Percentiles rank a stretch among this genome's conserved stretches.
Conservation (phyloP, 306 rosid species). For the Castanopsis chinensis region DNA sequence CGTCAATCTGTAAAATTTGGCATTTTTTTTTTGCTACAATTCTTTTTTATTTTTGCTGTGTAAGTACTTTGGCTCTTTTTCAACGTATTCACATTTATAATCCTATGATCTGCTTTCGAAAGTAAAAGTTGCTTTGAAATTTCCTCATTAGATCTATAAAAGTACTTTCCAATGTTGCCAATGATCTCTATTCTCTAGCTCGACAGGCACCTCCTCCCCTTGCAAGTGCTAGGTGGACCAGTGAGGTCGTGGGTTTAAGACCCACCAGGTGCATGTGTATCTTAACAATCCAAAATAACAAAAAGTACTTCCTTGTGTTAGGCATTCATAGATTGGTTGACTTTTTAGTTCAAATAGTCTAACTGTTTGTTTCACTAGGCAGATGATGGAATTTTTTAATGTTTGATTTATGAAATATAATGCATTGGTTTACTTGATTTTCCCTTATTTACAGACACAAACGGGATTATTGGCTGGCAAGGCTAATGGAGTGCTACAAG, state of each 20-base stretch:
- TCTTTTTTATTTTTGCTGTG: not conserved
- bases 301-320: too few species aligned
- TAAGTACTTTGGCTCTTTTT: not conserved
- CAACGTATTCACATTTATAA: not conserved
- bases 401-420: not conserved
- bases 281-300: too few species aligned
- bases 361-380: not conserved
- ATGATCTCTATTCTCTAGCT: too few species aligned
- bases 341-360: not conserved
- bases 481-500: slow-evolving; percentile 21
- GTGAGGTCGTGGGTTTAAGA: too few species aligned
- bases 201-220: too few species aligned
- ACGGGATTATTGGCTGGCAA: slow-evolving; percentile 24
- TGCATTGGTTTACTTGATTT: not conserved
- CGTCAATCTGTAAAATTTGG: not conserved
- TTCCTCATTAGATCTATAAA: too few species aligned
- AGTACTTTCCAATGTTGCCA: too few species aligned
- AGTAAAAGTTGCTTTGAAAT: not conserved
- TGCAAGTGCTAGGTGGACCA: too few species aligned
- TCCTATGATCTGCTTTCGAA: not conserved
- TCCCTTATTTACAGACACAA: slow-evolving; percentile 12
- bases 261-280: too few species aligned
- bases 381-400: not conserved
- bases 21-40: too few species aligned
- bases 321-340: too few species aligned